A percentile compares a stretch with the other conserved stretches of the same genome.
phyloP scores from a whole-genome alignment of 2,329 filamentous ascomycete genomes.

The Fusarium marasasianum region DNA sequence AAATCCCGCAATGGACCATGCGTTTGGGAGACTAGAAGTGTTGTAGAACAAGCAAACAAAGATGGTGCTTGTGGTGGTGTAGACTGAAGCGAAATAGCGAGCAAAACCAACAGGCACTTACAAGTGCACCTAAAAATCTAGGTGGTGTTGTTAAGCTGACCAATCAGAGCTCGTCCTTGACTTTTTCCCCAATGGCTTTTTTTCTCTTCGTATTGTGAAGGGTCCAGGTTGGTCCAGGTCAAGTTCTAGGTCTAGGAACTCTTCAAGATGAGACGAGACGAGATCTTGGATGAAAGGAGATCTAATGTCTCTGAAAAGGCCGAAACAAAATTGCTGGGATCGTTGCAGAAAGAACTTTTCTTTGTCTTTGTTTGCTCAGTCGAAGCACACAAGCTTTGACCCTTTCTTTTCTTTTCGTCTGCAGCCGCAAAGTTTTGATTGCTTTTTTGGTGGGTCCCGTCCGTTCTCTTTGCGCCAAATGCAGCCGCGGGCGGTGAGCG shows the following conservation, averaged over 20 bases:
- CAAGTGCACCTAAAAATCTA: neutral
- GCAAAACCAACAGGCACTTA: conserved; percentile 21
- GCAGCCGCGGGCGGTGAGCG: conserved; percentile 43
- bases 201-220: conserved; percentile 2
- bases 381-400: conserved; percentile 18
- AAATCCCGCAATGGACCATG: neutral
- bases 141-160: neutral
- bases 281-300: neutral
- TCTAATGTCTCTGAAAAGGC: neutral
- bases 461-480: conserved; percentile 20
- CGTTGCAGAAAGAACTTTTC: conserved; percentile 14
- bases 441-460: conserved; percentile 33
- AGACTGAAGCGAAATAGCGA: neutral
- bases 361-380: conserved; percentile 22
- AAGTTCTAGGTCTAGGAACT: neutral
- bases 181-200: conserved; percentile 13
- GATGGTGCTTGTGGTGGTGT: neutral
- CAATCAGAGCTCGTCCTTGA: conserved; percentile 9
- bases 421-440: conserved; percentile 28
- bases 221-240: conserved; percentile 8
- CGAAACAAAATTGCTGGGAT: neutral
- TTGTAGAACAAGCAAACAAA: conserved; percentile 26
- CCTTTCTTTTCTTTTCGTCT: neutral
- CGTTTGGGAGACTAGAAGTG: conserved; percentile 5
- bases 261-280: neutral